Evolutionary conservation across 768 basidiomycete genomes (phyloP).

Genomic region (Lactarius tabidus): DNA sequence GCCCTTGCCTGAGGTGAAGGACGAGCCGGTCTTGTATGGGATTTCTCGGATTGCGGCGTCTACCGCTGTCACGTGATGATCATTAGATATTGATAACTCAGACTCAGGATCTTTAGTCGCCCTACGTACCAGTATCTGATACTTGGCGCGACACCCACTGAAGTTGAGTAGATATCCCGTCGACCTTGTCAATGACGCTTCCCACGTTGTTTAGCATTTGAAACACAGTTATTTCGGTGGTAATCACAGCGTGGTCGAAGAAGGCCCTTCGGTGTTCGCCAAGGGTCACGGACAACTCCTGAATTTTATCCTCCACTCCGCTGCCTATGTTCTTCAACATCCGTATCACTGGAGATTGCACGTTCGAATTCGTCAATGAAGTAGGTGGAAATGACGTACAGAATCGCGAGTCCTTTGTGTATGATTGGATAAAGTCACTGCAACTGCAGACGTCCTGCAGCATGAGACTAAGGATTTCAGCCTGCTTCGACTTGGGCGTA

Average conservation of each 20-base stretch:
- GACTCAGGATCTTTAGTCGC: too few relatives aligned
- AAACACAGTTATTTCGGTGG: too few relatives aligned
- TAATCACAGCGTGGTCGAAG: background rate
- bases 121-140: background rate
- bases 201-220: background rate
- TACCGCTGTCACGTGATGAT: too few relatives aligned
- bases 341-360: background rate
- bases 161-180: background rate
- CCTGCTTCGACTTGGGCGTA: background rate
- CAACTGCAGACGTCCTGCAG: background rate
- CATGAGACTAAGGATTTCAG: background rate
- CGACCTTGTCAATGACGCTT: background rate
- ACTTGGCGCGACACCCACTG: background rate
- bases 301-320: background rate
- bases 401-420: background rate
- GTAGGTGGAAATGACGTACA: background rate
- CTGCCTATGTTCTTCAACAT: background rate
- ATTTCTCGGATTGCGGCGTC: too few relatives aligned
- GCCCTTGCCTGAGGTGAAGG: background rate
- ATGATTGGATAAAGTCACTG: background rate
- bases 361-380: background rate
- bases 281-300: background rate
- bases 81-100: too few relatives aligned
- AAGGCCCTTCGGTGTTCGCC: background rate
- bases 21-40: background rate